Percentiles rank a stretch among this genome's conserved stretches.
Evolutionary conservation across 148 eudicot genomes (phyloP).

Genomic region (Amaranthus hypochondriacus): DNA sequence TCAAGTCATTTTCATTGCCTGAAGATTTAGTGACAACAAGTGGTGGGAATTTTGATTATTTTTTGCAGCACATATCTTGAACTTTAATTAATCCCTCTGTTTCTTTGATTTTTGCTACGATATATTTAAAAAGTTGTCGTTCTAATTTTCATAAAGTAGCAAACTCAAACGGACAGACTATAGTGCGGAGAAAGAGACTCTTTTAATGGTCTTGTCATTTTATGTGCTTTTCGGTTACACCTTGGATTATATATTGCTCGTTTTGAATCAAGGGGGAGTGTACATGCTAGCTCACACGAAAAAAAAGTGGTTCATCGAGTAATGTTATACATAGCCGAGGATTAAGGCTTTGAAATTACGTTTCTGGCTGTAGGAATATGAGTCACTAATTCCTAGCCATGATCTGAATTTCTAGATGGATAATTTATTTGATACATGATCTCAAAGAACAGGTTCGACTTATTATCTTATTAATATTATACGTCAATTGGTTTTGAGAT

Average conservation of each 20-base stretch:
- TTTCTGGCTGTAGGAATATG: background rate
- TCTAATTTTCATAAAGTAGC: background rate
- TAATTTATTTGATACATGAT: background rate
- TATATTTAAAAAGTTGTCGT: background rate
- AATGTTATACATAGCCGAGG: no score
- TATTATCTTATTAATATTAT: no score
- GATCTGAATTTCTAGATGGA: background rate
- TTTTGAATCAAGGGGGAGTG: background rate
- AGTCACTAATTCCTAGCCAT: background rate
- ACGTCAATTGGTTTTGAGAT: conserved; percentile 3
- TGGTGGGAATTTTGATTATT: conserved; percentile 22
- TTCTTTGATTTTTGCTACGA: background rate
- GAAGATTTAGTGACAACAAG: conserved; percentile 17
- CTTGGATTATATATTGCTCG: background rate
- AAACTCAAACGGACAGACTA: no score
- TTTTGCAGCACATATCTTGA: conserved; percentile 23
- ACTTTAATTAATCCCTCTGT: background rate
- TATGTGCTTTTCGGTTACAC: background rate
- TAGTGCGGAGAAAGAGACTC: no score
- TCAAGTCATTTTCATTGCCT: conserved; percentile 26
- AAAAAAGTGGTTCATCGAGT: background rate
- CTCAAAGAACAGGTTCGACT: background rate
- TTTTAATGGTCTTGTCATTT: no score
- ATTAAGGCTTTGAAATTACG: no score
- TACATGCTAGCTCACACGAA: background rate